Conservation (phyloP, 805 yeast species). For the Gaillardinia entomophila region DNA sequence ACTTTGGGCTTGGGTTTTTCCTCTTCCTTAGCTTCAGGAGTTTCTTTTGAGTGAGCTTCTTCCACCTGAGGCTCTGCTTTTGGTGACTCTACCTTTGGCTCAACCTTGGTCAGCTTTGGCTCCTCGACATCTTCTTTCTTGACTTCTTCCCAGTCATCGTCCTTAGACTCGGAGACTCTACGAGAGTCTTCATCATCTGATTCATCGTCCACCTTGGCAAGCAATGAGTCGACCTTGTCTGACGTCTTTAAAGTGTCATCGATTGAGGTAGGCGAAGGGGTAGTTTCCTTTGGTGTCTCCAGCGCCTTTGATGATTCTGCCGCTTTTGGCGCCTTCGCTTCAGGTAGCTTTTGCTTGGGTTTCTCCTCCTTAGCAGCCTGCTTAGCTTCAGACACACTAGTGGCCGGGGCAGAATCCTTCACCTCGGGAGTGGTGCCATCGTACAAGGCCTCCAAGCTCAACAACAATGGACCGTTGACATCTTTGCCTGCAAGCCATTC, state of each 20-base stretch:
- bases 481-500: constrained; percentile 79
- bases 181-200: constrained; percentile 32
- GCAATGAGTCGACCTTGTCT: constrained; percentile 26
- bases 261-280: constrained; percentile 3
- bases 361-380: constrained; percentile 7
- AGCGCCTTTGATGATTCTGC: constrained; percentile 4
- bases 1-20: constrained; percentile 1
- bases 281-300: constrained; percentile 15
- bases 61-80: constrained; percentile 4
- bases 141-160: constrained; percentile 39
- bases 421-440: constrained; percentile 64
- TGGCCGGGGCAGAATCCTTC: constrained; percentile 33
- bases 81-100: constrained; percentile 6
- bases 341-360: constrained; percentile 8
- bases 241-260: constrained; percentile 30
- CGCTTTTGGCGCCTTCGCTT: constrained; percentile 4
- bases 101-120: constrained; percentile 7
- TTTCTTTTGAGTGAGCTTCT: constrained; percentile 4
- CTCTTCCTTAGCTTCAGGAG: constrained; percentile 5
- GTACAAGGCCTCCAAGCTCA: constrained; percentile 69
- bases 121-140: constrained; percentile 8
- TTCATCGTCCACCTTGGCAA: constrained; percentile 32
- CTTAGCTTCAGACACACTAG: constrained; percentile 19
- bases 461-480: constrained; percentile 75
- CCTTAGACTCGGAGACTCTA: constrained; percentile 18